Evolutionary conservation across 1,139 yeast genomes (phyloP).

Genomic region (Yamadazyma sp.): DNA sequence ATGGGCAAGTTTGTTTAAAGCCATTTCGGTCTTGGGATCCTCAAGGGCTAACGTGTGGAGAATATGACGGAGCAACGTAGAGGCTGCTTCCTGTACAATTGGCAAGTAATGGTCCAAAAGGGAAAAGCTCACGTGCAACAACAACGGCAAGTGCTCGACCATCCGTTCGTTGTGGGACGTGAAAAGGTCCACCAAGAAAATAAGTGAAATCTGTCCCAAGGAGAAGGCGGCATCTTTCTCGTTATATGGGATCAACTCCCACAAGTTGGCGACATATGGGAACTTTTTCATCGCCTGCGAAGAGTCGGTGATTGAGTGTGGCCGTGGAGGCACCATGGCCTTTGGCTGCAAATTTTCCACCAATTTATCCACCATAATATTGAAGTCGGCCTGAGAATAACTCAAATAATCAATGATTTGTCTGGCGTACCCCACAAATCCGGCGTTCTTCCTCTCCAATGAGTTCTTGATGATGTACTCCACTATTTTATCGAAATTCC

Average conservation of each 20-base stretch:
- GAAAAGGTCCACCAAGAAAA: conserved; percentile 78
- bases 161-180: conserved; percentile 60
- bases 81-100: conserved; percentile 82
- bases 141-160: conserved; percentile 60
- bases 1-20: conserved; percentile 54
- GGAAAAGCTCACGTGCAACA: conserved; percentile 79
- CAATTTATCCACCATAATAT: conserved; percentile 61
- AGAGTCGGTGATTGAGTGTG: conserved; percentile 16
- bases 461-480: conserved; percentile 71
- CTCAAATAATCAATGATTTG: conserved; percentile 79
- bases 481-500: conserved; percentile 70
- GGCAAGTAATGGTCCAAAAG: conserved; percentile 84
- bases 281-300: conserved; percentile 23
- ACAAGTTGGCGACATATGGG: conserved; percentile 77
- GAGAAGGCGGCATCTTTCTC: conserved; percentile 81
- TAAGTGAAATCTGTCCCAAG: conserved; percentile 80
- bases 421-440: conserved; percentile 75
- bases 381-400: conserved; percentile 56
- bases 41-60: conserved; percentile 62
- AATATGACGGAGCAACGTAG: conserved; percentile 69
- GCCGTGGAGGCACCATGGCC: conserved; percentile 76
- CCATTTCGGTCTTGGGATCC: conserved; percentile 53
- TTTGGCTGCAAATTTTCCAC: conserved; percentile 75
- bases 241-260: conserved; percentile 53
- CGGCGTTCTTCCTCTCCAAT: conserved; percentile 66